Evolutionary conservation across 768 basidiomycete genomes (phyloP).

Genomic region (Suillus fuscotomentosus): DNA sequence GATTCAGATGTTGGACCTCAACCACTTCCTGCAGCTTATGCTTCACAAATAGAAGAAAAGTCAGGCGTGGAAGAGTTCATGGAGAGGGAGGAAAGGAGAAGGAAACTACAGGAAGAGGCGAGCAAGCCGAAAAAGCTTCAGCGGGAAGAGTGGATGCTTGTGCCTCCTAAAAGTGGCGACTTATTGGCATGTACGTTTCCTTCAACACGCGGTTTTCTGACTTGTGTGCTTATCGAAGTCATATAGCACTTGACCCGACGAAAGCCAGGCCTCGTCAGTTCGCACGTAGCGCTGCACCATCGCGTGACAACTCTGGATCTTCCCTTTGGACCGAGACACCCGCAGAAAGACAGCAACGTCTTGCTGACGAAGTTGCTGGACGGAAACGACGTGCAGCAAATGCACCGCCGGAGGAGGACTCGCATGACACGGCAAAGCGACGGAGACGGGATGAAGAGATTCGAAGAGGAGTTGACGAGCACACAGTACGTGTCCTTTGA

Average conservation of each 20-base stretch:
- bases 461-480: constrained; percentile 69
- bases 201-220: background rate
- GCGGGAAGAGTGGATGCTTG: constrained; percentile 98
- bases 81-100: constrained; percentile 77
- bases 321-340: constrained; percentile 98
- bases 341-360: constrained; percentile 82
- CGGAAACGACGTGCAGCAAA: constrained; percentile 76
- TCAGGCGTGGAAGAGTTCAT: constrained; percentile 82
- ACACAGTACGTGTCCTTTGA: constrained; percentile 54
- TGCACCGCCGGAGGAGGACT: constrained; percentile 37
- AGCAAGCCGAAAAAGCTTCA: constrained; percentile 72
- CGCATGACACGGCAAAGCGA: constrained; percentile 46
- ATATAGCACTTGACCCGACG: constrained; percentile 81
- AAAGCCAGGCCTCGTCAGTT: constrained; percentile 82
- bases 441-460: constrained; percentile 69
- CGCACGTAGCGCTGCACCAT: constrained; percentile 49
- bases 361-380: constrained; percentile 94
- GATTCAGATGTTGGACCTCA: constrained; percentile 86
- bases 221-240: background rate
- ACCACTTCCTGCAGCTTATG: constrained; percentile 55
- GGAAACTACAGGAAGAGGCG: constrained; percentile 76
- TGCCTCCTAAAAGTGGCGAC: constrained; percentile 82
- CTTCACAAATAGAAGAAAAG: constrained; percentile 33
- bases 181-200: constrained; percentile 67
- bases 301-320: constrained; percentile 44